Evolutionary conservation across 1,284 basidiomycete species (phyloP), one percentile per base, ranked within the genome.

Genomic region (Hypsizygus ulmarius): DNA sequence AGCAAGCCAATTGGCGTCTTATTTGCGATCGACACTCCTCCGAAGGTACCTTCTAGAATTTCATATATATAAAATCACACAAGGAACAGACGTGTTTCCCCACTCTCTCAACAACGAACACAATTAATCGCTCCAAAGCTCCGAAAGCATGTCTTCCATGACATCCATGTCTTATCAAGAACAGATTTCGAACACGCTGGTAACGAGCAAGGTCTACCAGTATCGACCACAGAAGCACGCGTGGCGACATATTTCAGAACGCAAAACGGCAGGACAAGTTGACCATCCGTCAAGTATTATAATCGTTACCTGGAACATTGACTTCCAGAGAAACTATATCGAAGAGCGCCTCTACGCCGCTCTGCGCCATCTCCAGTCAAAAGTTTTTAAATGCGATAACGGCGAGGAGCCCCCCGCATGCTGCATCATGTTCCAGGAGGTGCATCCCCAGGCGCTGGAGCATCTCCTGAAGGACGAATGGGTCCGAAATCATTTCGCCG

Each of bases 281-380:
- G 64, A 67, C 10, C 65, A 67, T 49, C 74, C 71, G 19, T 68
- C 67, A 25, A 68, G 59, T 29, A 56, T 86, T 39, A 69, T 69
- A 39, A 58, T 88, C 34, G 60, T 86, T 49, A 78, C 82, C 29
- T 88, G 86, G 86, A 87, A 88, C 61, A 59, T 87, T 42, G 77
- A 84, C 59, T 81, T 75, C 59, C 56, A 62, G 44, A 64, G 65
- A 8, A 54, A 60, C 0, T 55, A 67, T 33, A 59, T 59, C 7
- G 64, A 65, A 21, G 67, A 68, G 46, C 76, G 85, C 7, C 66
- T 84, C 10, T 50, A 53, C 1, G 63, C 68, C 2, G 73, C 71
- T n/a, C 66, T 87, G 45, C 66, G 73, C 11, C 69, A 84, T 60
- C 71, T 87, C 49, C 74, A 76, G 56, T 59, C 64, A 34, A 68